These are phyloP conservation scores for Bryoerythrophyllum caledonicum DNA, from an alignment of 225 moss, liverwort and hornwort species.

Conservation along the genomic window DNA sequence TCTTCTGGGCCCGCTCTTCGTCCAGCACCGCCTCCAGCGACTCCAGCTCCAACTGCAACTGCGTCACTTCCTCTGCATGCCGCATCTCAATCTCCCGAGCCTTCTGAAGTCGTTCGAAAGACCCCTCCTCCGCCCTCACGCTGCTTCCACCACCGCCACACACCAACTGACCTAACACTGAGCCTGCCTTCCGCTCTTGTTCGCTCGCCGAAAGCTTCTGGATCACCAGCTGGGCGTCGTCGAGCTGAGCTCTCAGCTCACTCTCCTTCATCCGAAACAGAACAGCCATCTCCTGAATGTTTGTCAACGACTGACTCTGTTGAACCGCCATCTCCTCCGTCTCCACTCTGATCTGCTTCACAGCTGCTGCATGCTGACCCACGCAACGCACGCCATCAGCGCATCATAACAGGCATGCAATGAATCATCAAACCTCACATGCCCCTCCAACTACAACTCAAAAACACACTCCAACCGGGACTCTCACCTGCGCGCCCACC, in stretches of 20 bases:
- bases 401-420: background rate
- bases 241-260: slow-evolving; percentile 66
- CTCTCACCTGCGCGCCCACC: slow-evolving; percentile 32
- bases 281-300: slow-evolving; percentile 68
- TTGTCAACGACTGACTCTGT: slow-evolving; percentile 62
- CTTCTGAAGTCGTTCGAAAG: slow-evolving; percentile 60
- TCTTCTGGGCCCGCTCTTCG: slow-evolving; percentile 64
- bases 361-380: slow-evolving; percentile 62
- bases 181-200: slow-evolving; percentile 26
- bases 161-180: slow-evolving; percentile 2
- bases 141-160: slow-evolving; percentile 24
- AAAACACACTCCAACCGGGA: background rate
- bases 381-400: slow-evolving; percentile 13
- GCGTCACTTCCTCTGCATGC: slow-evolving; percentile 81
- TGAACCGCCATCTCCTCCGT: slow-evolving; percentile 74
- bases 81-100: slow-evolving; percentile 86
- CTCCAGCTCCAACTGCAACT: slow-evolving; percentile 78
- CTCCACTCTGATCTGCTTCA: slow-evolving; percentile 65
- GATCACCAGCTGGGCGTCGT: slow-evolving; percentile 66
- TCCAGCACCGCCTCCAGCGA: slow-evolving; percentile 71
- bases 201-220: slow-evolving; percentile 48
- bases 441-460: too few species aligned
- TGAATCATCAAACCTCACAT: background rate
- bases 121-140: slow-evolving; percentile 45
- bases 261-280: slow-evolving; percentile 70